Evolutionary conservation across 805 yeast species (phyloP).

Genomic region (Metschnikowia proteae): DNA sequence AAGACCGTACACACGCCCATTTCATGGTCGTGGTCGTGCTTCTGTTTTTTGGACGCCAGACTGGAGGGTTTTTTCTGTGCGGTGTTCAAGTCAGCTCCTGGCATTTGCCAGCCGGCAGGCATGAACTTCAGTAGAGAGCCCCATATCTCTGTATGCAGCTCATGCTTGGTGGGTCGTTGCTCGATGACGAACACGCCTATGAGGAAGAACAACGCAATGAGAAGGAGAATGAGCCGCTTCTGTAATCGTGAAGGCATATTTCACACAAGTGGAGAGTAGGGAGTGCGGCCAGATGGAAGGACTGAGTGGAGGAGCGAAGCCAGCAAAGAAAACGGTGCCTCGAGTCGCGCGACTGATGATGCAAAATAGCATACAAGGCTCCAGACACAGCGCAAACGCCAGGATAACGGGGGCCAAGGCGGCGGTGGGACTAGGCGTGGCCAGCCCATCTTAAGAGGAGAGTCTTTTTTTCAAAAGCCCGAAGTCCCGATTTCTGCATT

Average conservation of each 20-base stretch:
- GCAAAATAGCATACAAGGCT: neutral
- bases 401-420: no score
- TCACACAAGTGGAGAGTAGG: no score
- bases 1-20: constrained; percentile 41
- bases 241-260: constrained; percentile 14
- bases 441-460: no score
- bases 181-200: constrained; percentile 16
- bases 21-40: constrained; percentile 10
- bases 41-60: neutral
- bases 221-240: constrained; percentile 8
- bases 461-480: no score
- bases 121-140: constrained; percentile 12
- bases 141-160: constrained; percentile 9
- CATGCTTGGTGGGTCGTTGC: constrained; percentile 13
- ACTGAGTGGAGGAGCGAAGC: neutral
- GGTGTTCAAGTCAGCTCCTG: neutral
- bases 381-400: no score
- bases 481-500: no score
- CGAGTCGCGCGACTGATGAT: neutral
- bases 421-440: no score
- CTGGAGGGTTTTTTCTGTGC: neutral
- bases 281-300: neutral
- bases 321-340: neutral
- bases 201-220: constrained; percentile 14
- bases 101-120: constrained; percentile 4